Conservation (phyloP, 2,329 filamentous ascomycete species). For the Albophoma yamanashiensis region DNA sequence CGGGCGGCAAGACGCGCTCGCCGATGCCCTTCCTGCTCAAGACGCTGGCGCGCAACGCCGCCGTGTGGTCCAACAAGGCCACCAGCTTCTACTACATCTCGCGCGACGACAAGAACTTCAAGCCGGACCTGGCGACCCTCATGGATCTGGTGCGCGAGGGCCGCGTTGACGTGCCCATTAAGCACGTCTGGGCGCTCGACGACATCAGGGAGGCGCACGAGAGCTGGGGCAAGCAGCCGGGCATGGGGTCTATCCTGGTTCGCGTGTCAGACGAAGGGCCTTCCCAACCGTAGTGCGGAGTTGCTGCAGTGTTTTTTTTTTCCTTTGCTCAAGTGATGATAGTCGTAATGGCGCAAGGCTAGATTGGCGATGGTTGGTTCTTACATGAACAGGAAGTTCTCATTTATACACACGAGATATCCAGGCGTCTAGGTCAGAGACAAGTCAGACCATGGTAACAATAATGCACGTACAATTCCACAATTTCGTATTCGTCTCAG, state of each 20-base stretch:
- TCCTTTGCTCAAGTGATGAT: neutral
- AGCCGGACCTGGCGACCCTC: slow-evolving; percentile 17
- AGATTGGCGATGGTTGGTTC: neutral
- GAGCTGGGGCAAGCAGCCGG: slow-evolving; percentile 21
- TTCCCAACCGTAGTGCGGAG: neutral
- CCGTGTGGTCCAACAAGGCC: slow-evolving; percentile 15
- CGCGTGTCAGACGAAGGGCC: slow-evolving; percentile 8
- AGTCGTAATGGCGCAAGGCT: neutral
- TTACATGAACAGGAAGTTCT: neutral
- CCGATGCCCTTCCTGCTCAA: slow-evolving; percentile 20
- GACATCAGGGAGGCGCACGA: slow-evolving; percentile 26
- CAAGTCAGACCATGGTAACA: neutral
- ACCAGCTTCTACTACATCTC: slow-evolving; percentile 25
- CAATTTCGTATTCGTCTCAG: neutral
- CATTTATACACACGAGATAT: too few relatives aligned
- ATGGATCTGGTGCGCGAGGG: slow-evolving; percentile 19
- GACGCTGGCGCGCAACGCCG: slow-evolving; percentile 19
- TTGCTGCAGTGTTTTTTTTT: too few relatives aligned
- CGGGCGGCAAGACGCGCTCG: slow-evolving; percentile 19
- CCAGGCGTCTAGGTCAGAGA: too few relatives aligned
- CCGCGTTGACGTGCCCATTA: slow-evolving; percentile 23
- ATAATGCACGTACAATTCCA: neutral
- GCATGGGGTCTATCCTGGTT: slow-evolving; percentile 25
- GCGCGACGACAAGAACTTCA: slow-evolving; percentile 20
- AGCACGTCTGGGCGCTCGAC: slow-evolving; percentile 28